phyloP scores from a whole-genome alignment of 1,139 yeast species.

The Pichia inconspicua region DNA sequence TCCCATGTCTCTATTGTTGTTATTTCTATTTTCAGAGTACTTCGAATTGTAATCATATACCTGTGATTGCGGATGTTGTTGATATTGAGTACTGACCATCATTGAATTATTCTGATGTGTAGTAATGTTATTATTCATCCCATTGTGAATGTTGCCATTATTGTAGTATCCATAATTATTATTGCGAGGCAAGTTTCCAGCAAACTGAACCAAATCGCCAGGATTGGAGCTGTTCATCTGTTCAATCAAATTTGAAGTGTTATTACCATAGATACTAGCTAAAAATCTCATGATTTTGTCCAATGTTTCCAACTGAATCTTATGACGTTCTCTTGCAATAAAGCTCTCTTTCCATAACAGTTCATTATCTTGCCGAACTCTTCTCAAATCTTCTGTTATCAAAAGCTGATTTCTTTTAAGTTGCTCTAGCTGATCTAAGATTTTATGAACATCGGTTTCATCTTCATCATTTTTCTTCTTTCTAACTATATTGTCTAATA shows the following conservation, averaged over 20 bases:
- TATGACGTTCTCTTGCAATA: slow-evolving; percentile 75
- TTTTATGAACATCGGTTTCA: slow-evolving; percentile 44
- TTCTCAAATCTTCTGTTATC: slow-evolving; percentile 72
- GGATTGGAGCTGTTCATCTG: slow-evolving; percentile 16
- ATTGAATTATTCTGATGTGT: not conserved
- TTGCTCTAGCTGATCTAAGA: slow-evolving; percentile 67
- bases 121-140: not conserved
- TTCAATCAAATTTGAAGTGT: slow-evolving; percentile 38
- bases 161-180: not conserved
- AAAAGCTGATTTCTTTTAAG: slow-evolving; percentile 72
- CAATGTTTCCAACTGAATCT: slow-evolving; percentile 77
- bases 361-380: slow-evolving; percentile 83
- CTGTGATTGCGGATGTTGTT: slow-evolving; percentile 12
- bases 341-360: slow-evolving; percentile 85
- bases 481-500: slow-evolving; percentile 64
- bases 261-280: slow-evolving; percentile 74
- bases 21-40: slow-evolving; percentile 4
- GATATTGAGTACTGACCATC: not conserved
- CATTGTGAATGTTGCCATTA: not conserved
- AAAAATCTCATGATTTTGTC: slow-evolving; percentile 82
- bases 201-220: slow-evolving; percentile 10
- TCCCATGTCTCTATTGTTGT: not conserved
- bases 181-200: not conserved
- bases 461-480: slow-evolving; percentile 34
- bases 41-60: slow-evolving; percentile 2